Conservation (phyloP, 2,329 filamentous ascomycete species). For the Monosporascus cannonballus region DNA sequence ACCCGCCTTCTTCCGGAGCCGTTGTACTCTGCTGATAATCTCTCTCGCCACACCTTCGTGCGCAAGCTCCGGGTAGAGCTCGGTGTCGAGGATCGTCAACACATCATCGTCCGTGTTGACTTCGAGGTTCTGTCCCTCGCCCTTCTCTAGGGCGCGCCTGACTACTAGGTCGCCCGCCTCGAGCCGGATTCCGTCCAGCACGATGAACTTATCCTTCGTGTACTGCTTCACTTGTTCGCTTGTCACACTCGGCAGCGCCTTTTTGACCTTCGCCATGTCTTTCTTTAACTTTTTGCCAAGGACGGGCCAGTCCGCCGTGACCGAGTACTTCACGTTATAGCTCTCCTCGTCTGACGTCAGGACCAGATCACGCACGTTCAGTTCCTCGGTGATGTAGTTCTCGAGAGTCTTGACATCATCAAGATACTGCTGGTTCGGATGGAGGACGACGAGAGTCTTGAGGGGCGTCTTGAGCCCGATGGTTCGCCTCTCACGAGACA, state of each 20-base stretch:
- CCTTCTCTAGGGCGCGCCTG: constrained; percentile 70
- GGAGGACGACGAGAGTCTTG: constrained; percentile 83
- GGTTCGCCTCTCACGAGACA: constrained; percentile 77
- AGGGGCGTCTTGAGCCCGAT: constrained; percentile 87
- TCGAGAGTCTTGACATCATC: constrained; percentile 81
- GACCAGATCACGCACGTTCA: constrained; percentile 82
- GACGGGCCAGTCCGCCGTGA: constrained; percentile 85
- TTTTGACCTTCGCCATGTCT: constrained; percentile 85
- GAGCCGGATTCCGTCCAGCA: constrained; percentile 80
- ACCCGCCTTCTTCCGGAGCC: constrained; percentile 88
- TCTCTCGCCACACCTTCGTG: constrained; percentile 87
- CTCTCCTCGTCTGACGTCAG: constrained; percentile 81
- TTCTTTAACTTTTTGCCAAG: constrained; percentile 97
- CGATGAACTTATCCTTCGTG: constrained; percentile 64
- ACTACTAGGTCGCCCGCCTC: constrained; percentile 78
- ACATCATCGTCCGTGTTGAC: constrained; percentile 86
- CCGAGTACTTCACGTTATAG: constrained; percentile 89
- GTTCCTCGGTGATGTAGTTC: constrained; percentile 83
- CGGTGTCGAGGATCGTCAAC: constrained; percentile 81
- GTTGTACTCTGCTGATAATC: constrained; percentile 88
- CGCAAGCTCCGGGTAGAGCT: constrained; percentile 76
- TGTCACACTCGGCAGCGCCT: constrained; percentile 72
- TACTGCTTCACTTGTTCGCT: constrained; percentile 79
- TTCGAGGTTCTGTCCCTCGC: constrained; percentile 70
- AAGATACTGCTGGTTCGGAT: constrained; percentile 75